Evolutionary conservation across 2,329 filamentous ascomycete species (phyloP).

Genomic region (Chrysoporthe deuterocubensis): DNA sequence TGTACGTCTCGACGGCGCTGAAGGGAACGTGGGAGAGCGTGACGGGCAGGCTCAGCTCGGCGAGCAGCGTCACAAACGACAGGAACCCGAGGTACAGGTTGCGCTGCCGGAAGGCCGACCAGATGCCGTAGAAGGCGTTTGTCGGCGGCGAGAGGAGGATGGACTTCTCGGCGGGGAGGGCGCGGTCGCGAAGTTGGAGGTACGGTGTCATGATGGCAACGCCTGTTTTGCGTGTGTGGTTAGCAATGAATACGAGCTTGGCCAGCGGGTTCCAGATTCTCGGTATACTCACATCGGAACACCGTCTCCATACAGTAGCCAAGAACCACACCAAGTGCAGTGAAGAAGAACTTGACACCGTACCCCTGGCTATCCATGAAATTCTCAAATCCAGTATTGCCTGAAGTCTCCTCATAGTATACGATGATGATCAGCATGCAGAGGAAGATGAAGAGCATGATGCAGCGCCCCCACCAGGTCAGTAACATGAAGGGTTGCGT

Average conservation of each 20-base stretch:
- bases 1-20: slow-evolving; percentile 40
- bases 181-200: slow-evolving; percentile 37
- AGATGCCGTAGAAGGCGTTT: slow-evolving; percentile 40
- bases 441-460: slow-evolving; percentile 36
- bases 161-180: slow-evolving; percentile 37
- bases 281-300: slow-evolving; percentile 12
- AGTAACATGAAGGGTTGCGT: slow-evolving; percentile 37
- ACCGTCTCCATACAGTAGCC: slow-evolving; percentile 24
- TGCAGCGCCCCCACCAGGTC: slow-evolving; percentile 28
- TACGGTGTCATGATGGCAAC: slow-evolving; percentile 44
- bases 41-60: slow-evolving; percentile 43
- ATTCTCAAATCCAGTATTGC: slow-evolving; percentile 42
- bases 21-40: slow-evolving; percentile 45
- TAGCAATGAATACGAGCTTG: neutral
- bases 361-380: slow-evolving; percentile 47
- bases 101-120: slow-evolving; percentile 39
- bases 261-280: too few species aligned
- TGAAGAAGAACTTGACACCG: slow-evolving; percentile 46
- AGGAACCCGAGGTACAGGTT: slow-evolving; percentile 40
- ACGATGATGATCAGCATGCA: slow-evolving; percentile 39
- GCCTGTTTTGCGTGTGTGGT: slow-evolving; percentile 31
- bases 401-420: slow-evolving; percentile 43
- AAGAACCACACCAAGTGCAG: slow-evolving; percentile 43
- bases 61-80: slow-evolving; percentile 39
- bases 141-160: slow-evolving; percentile 41